Base-by-base conservation (phyloP, 1,284 basidiomycete genomes). In the Naganishia albida region DNA sequence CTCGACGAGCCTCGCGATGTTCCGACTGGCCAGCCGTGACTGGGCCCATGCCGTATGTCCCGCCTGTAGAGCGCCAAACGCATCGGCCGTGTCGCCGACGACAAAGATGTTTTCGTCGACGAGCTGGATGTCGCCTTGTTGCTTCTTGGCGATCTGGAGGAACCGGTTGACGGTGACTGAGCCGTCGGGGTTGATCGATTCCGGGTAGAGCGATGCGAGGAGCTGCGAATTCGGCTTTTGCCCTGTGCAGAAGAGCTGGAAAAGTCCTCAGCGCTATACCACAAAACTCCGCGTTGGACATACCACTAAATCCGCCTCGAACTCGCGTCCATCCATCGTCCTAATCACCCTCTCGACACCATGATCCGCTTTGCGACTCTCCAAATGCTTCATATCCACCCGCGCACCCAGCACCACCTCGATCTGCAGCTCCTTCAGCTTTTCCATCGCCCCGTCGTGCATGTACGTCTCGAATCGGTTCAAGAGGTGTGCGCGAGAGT, bases 171-270 rank as follows among this genome's bases (percentile, higher is more conserved):
- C 87, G 55, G 81, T 80, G 20, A 84, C 83, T 50, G 73, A 71
- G 15, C 71, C 68, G 46, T 79, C 84, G 10, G 74, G 69, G 59
- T 85, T 80, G 50, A 90, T 81, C 1, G 83, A 52, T 26, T 52
- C 42, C 23, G 52, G 59, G 39, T 62, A 81, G 2, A 78, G 71
- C 0, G 85, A 81, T 60, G 85, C 81, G 70, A 87, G 79, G 0
- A 74, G 71, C 28, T 73, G 76, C 0, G 87, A 87, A 73, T 90
- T 89, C 16, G 88, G 88, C 44, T 78, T 82, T 76, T 90, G 88
- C 7, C 89, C 89, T 0, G 88, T 90, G 73, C 89, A 90, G 2
- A 88, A 80, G 12, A 91, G 81, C 86, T 89, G 62, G 73, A 56
- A 65, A 48, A 68, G 67, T 26, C 7, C 23, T 38, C 6, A 62